Evolutionary conservation across 139 green algal species (phyloP).

Genomic region (Micractinium conductrix): DNA sequence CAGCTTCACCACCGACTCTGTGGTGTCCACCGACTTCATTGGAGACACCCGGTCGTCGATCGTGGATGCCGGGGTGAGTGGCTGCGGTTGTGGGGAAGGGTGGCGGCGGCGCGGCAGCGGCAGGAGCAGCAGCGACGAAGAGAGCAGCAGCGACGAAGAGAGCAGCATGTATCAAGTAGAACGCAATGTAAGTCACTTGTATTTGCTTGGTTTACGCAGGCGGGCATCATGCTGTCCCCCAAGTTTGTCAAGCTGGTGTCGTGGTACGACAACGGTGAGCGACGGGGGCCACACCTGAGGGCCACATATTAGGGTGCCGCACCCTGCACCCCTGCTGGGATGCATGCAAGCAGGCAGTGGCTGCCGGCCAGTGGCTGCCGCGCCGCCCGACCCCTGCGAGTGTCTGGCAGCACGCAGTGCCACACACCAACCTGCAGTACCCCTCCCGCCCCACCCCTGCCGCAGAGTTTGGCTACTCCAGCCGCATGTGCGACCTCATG

Average conservation of each 20-base stretch:
- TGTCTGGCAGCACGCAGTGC: not conserved
- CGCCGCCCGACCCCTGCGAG: not conserved
- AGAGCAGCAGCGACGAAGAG: too few relatives aligned
- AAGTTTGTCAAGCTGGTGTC: conserved; percentile 73
- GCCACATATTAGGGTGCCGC: not conserved
- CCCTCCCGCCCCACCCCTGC: not conserved
- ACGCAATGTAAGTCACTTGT: too few relatives aligned
- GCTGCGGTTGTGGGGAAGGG: too few relatives aligned
- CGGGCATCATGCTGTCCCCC: conserved; percentile 86
- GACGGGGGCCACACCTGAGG: not conserved
- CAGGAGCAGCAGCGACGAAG: too few relatives aligned
- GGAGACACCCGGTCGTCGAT: conserved; percentile 84
- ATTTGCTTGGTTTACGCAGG: too few relatives aligned
- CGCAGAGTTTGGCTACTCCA: conserved; percentile 61
- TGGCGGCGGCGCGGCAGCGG: too few relatives aligned
- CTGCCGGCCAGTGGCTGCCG: not conserved
- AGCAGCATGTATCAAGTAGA: too few relatives aligned
- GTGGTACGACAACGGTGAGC: conserved; percentile 37
- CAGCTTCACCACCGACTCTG: conserved; percentile 42
- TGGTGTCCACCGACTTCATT: conserved; percentile 83
- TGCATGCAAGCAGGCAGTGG: too few relatives aligned
- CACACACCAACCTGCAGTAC: not conserved
- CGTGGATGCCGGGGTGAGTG: conserved; percentile 83
- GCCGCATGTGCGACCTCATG: conserved; percentile 27
- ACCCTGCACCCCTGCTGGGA: not conserved